These are phyloP conservation scores for Microbotryum scabiosae DNA, from an alignment of 1,284 basidiomycete species.

Conservation along the genomic window DNA sequence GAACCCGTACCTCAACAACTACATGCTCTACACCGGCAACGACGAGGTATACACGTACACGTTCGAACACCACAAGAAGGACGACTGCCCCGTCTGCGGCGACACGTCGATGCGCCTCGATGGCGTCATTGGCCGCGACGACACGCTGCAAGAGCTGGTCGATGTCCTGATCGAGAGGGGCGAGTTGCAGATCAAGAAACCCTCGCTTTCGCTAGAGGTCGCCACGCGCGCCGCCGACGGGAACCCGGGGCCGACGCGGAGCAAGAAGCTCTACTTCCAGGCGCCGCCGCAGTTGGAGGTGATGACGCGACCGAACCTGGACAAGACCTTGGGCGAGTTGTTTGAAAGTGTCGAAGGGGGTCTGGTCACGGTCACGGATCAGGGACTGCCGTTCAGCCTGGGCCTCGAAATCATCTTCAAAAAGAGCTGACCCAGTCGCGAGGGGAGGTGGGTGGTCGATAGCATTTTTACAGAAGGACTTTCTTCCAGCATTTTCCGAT, in stretches of 20 bases:
- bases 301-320: conserved; percentile 77
- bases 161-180: conserved; percentile 70
- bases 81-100: conserved; percentile 95
- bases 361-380: conserved; percentile 64
- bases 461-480: no score
- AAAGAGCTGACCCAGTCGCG: neutral
- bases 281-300: conserved; percentile 81
- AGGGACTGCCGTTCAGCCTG: conserved; percentile 75
- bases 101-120: conserved; percentile 67
- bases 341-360: conserved; percentile 42
- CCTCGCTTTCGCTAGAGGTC: conserved; percentile 48
- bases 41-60: conserved; percentile 97
- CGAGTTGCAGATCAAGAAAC: conserved; percentile 51
- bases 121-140: conserved; percentile 50
- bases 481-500: no score
- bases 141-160: conserved; percentile 74
- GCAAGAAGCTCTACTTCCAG: conserved; percentile 77
- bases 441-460: neutral
- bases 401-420: conserved; percentile 47
- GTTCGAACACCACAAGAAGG: conserved; percentile 85
- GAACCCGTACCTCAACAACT: conserved; percentile 92
- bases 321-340: conserved; percentile 73
- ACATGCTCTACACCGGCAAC: conserved; percentile 83
- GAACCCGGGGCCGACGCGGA: conserved; percentile 42
- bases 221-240: conserved; percentile 58